Base-by-base conservation (phyloP, 345 rosid genomes). In the Lumnitzera littorea region DNA sequence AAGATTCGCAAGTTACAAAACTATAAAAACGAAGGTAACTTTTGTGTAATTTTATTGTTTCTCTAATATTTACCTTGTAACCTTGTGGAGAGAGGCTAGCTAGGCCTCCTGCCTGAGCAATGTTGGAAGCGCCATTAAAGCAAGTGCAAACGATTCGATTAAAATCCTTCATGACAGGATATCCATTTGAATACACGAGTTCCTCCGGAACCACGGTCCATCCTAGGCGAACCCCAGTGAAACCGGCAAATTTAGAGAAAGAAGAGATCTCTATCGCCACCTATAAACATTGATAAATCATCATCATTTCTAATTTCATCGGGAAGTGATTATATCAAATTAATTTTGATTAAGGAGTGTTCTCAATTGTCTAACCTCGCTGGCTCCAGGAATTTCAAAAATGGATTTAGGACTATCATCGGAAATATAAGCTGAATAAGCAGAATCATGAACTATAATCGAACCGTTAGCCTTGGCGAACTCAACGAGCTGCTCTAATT, bases 151-250 rank as follows among this genome's bases (percentile, higher is more conserved):
- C 84, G 50, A 91, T 72, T 41, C 98, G 89, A 56, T 86, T 67
- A 24, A 71, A 91, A 58, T 91, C 98, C 1, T 81, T 74, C 62
- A 80, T 76, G 10, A 88, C 67, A 24, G 94, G 94, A 62, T 78
- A 82, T 2, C 94, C 94, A 60, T 74, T 82, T 11, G 91, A 82
- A 60, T 69, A 91, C 8, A 60, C 56, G 46, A 91, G 88, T 69
- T 88, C 94, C 68, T 84, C 76, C 9, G 96, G 94, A 48, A 91
- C 86, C 49, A 88, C 82, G 0, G 89, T 81, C 98, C 96, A 91
- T 49, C 98, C 98, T 27, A 88, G 94, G 12, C 98, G 83, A 50
- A 88, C 91, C 1, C 98, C 98, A 0, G 96, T 88, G 78, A 91
- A 91, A 13, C 96, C 98, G 29, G 91, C 91, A 66, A 86, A 82